Evolutionary conservation across 1,284 basidiomycete species (phyloP), one percentile per base, ranked within the genome.

Genomic region (Microbotryum intermedium): DNA sequence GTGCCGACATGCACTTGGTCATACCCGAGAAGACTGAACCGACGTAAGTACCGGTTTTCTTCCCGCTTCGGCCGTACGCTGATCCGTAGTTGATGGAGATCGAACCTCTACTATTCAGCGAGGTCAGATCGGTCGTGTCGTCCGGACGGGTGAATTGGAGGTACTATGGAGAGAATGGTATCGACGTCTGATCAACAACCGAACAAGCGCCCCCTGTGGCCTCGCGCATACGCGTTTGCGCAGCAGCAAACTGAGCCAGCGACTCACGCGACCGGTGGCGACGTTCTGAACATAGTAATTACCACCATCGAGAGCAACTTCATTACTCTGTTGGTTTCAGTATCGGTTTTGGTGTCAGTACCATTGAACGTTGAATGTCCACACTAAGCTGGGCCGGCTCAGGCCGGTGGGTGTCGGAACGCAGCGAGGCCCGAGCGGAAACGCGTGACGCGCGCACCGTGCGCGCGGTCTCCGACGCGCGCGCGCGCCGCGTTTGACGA

Each of bases 121-220:
- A 53, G 42, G 60, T 34, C 28, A 64, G 50, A 54, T 64, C 60
- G 46, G 62, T 64, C 53, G 56, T 58, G 55, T 64, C 62, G 47
- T 23, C 58, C 11, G 55, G 50, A 8, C 49, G 43, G 30, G 6
- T 11, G 21, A 46, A 25, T 46, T 21, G 21, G 20, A 25, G 34
- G 34, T 39, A 39, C 25, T 46, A 10, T 10, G 45, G 45, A 46
- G 45, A 4, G 9, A 25, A 25, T 46, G 21, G 8, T 20, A 46
- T n/a, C 13, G 20, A 20, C 20, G n/a, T 16, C 10, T 46, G 25
- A 16, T 21, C 13, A 25, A 5, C 16, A 20, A 13, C 6, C 21
- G 26, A 28, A 46, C n/a, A 30, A 29, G 18, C 20, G 4, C 28
- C 6, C 43, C 43, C 8, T 23, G 53, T 29, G 29, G 44, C 16